Conservation (phyloP, 371 early-diverging fungal genomes). For the Parasitella parasitica region DNA sequence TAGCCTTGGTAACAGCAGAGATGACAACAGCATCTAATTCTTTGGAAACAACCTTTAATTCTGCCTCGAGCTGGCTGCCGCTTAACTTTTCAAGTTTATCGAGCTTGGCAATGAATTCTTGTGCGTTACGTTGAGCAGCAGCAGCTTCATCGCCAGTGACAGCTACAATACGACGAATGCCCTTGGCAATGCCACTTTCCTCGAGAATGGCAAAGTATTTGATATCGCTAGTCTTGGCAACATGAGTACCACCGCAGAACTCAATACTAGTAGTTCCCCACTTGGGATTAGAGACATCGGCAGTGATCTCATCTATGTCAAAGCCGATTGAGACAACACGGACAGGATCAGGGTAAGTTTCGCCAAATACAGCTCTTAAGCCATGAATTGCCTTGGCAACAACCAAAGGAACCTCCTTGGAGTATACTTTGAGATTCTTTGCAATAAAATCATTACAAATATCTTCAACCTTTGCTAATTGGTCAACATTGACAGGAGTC, state of each 20-base stretch:
- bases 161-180: constrained; percentile 96
- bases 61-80: constrained; percentile 72
- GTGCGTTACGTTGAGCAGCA: constrained; percentile 67
- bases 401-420: constrained; percentile 83
- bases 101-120: constrained; percentile 64
- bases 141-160: constrained; percentile 94
- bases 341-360: constrained; percentile 96
- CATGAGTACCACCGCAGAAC: constrained; percentile 99
- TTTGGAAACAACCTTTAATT: constrained; percentile 77
- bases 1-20: constrained; percentile 79
- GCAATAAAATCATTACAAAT: constrained; percentile 82
- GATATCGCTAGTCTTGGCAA: constrained; percentile 90
- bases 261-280: constrained; percentile 90
- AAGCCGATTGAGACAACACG: constrained; percentile 93
- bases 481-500: constrained; percentile 75
- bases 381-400: constrained; percentile 85
- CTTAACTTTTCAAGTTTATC: constrained; percentile 54
- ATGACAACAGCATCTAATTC: constrained; percentile 81
- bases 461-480: constrained; percentile 82
- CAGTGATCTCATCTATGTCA: constrained; percentile 85
- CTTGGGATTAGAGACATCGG: constrained; percentile 76
- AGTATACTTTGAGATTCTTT: constrained; percentile 75
- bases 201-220: constrained; percentile 87
- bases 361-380: constrained; percentile 95
- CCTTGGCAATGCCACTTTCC: constrained; percentile 96